phyloP scores from a whole-genome alignment of 164 flowering plant genomes.

The Berberis vulgaris region DNA sequence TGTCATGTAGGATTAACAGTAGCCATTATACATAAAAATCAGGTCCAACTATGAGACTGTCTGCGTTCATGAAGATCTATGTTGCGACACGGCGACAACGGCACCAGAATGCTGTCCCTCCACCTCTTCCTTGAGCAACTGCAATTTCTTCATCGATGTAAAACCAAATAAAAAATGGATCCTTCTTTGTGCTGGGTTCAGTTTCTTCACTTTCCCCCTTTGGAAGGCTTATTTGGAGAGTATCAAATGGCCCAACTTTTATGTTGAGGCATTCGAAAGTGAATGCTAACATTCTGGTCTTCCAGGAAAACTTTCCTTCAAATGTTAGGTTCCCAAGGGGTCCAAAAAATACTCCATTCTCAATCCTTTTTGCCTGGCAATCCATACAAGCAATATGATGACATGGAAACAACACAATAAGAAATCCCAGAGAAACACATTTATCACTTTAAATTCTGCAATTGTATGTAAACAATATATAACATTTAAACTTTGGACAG shows the following conservation, averaged over 20 bases:
- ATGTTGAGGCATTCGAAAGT: slow-evolving; percentile 65
- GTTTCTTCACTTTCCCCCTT: slow-evolving; percentile 47
- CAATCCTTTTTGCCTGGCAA: slow-evolving; percentile 73
- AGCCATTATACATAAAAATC: too few relatives aligned
- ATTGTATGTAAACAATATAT: too few relatives aligned
- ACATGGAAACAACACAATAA: too few relatives aligned
- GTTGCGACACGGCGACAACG: slow-evolving; percentile 47
- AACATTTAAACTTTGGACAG: too few relatives aligned
- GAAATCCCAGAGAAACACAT: too few relatives aligned
- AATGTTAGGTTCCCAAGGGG: slow-evolving; percentile 71
- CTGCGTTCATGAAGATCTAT: too few relatives aligned
- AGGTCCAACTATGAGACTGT: too few relatives aligned
- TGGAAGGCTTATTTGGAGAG: slow-evolving; percentile 49
- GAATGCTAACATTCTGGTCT: slow-evolving; percentile 73
- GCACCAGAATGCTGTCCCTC: slow-evolving; percentile 76
- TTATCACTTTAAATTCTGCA: too few relatives aligned
- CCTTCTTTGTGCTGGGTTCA: slow-evolving; percentile 66
- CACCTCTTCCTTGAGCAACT: neutral
- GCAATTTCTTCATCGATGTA: slow-evolving; percentile 32
- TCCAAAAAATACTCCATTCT: slow-evolving; percentile 87
- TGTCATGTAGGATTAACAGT: too few relatives aligned
- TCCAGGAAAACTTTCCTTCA: slow-evolving; percentile 89
- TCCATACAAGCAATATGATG: neutral
- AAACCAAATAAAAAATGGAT: slow-evolving; percentile 92
- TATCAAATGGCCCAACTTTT: slow-evolving; percentile 70